A percentile compares a stretch with the other conserved stretches of the same genome.
Conservation (phyloP, 768 basidiomycete genomes). For the Tephrocybe rancida region DNA sequence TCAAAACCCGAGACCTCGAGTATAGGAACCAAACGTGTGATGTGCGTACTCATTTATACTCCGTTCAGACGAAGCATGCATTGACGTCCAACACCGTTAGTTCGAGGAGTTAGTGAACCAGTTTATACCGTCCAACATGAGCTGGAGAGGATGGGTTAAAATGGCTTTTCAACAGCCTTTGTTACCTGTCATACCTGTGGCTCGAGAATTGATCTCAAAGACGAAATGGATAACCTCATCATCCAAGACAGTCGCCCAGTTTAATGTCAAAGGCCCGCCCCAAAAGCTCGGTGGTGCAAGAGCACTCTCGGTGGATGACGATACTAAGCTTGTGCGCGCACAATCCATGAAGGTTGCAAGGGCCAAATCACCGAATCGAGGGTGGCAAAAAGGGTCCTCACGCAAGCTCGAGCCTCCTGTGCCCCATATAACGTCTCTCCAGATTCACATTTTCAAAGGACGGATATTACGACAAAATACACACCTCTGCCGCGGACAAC, state of each 20-base stretch:
- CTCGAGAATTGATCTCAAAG: constrained; percentile 76
- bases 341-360: constrained; percentile 4
- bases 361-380: constrained; percentile 16
- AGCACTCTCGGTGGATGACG: constrained; percentile 17
- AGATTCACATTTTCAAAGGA: no score
- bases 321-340: constrained; percentile 10
- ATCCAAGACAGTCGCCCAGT: constrained; percentile 36
- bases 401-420: constrained; percentile 24
- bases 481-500: no score
- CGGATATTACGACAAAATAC: no score
- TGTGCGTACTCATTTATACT: constrained; percentile 47
- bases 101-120: constrained; percentile 81
- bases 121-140: constrained; percentile 77
- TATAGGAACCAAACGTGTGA: constrained; percentile 85
- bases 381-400: constrained; percentile 29
- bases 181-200: constrained; percentile 76
- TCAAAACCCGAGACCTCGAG: constrained; percentile 78
- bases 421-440: constrained; percentile 29
- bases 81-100: constrained; percentile 34
- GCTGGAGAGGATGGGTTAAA: constrained; percentile 82
- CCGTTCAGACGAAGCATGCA: neutral
- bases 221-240: constrained; percentile 65
- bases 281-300: constrained; percentile 31
- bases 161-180: constrained; percentile 83
- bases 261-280: constrained; percentile 30